Base-by-base conservation (phyloP, 2,329 filamentous ascomycete genomes). In the Scedosporium minutisporum region DNA sequence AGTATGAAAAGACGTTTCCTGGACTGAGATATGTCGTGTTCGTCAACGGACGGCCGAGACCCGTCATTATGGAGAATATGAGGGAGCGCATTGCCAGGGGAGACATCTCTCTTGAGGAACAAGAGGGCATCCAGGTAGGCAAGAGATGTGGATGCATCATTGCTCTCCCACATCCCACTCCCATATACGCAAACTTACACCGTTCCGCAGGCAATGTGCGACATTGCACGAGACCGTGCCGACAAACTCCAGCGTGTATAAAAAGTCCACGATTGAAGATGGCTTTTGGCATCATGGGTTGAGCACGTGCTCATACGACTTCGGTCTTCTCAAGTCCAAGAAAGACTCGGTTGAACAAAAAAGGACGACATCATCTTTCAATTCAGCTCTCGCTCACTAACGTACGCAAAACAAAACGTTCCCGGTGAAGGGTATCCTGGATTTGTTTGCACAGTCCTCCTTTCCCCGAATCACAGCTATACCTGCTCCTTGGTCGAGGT, bases 21-120 rank as follows among this genome's bases (percentile, higher is more conserved):
- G 91, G 93, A 0, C 73, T 97, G 71, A 82, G 88, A 74, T 97
- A 96, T 78, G 91, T 96, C 70, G 90, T 93, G 18, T 97, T 96
- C 72, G 93, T 97, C 63, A 93, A 96, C 72, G 91, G 91, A 0
- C 82, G 93, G 57, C 81, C 84, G 48, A 80, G 91, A 63, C 80
- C 83, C 1, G 83, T 84, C 65, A 88, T 97, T 62, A 91, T 96
- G 87, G 80, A 84, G 65, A 87, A 96, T 69, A 96, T 96, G 90
- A 82, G 82, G 65, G 72, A 75, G 61, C 81, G 93, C 61, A 96
- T 96, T 69, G 82, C 80, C 16, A 78, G 87, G 61, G 86, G 82
- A 1, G 83, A 93, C 71, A 78, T 87, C 60, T 74, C 79, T 25
- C 78, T 78, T 16, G 93, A 97, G 76, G 84, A 91, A 65, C 73